Evolutionary conservation across 1,284 basidiomycete genomes (phyloP).

Genomic region (Pseudozyma thailandica): DNA sequence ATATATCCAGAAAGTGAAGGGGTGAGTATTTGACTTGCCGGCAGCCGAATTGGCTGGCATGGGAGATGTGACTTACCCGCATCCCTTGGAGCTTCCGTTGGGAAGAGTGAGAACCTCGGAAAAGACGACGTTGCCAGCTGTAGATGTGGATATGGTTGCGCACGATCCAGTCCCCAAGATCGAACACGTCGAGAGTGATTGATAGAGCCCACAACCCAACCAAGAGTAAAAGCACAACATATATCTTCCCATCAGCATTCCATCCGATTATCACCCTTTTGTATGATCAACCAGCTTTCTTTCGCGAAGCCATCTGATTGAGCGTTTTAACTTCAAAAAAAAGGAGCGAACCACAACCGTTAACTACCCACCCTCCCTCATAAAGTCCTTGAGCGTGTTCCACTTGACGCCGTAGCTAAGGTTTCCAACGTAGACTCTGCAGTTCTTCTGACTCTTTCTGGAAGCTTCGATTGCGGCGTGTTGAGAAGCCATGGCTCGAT

Average conservation of each 20-base stretch:
- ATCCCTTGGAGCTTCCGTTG: slow-evolving; percentile 95
- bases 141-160: slow-evolving; percentile 3
- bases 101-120: slow-evolving; percentile 97
- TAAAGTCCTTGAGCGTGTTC: slow-evolving; percentile 81
- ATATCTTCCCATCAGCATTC: slow-evolving; percentile 43
- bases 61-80: slow-evolving; percentile 69
- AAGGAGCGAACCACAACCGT: not conserved
- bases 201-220: slow-evolving; percentile 11
- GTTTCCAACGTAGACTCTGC: slow-evolving; percentile 97
- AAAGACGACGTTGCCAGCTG: slow-evolving; percentile 83
- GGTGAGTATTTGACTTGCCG: not conserved
- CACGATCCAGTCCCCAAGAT: not conserved
- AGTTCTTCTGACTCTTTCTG: slow-evolving; percentile 94
- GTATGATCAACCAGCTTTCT: slow-evolving; percentile 6
- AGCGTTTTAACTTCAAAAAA: not conserved
- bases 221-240: slow-evolving; percentile 31
- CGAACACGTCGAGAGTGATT: not conserved
- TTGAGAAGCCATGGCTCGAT: slow-evolving; percentile 33
- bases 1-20: no score
- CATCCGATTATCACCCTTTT: slow-evolving; percentile 10
- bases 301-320: no score
- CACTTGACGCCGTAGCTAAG: slow-evolving; percentile 97
- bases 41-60: not conserved
- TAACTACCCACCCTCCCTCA: slow-evolving; percentile 63
- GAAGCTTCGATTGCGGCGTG: slow-evolving; percentile 70